phyloP scores from a whole-genome alignment of 192 early-diverging fungal genomes.

The Chytriomyces sp. region DNA sequence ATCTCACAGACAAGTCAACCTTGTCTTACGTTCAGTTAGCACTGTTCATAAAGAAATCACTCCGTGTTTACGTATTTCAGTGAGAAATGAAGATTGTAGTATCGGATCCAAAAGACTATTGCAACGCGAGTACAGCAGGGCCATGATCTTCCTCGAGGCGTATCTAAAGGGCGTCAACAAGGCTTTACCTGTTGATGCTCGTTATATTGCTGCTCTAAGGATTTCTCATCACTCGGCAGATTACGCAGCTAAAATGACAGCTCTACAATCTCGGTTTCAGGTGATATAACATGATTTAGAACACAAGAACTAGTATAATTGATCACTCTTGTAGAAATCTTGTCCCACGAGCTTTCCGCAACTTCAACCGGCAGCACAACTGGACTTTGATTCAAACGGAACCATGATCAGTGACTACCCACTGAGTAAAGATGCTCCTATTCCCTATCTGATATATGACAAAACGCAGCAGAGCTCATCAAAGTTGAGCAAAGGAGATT shows the following conservation, averaged over 20 bases:
- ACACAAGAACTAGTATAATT: neutral
- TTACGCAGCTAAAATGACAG: conserved; percentile 17
- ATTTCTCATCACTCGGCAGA: conserved; percentile 9
- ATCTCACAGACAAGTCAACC: conserved; percentile 21
- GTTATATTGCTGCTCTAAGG: conserved; percentile 14
- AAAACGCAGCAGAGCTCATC: neutral
- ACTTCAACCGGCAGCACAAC: conserved; percentile 1
- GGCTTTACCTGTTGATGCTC: conserved; percentile 6
- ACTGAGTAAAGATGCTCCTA: neutral
- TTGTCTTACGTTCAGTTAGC: conserved; percentile 24
- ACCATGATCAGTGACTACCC: conserved; percentile 29
- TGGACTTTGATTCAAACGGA: conserved; percentile 31
- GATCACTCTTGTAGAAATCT: conserved; percentile 4
- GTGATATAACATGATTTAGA: neutral
- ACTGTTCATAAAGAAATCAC: conserved; percentile 6
- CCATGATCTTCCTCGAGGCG: conserved; percentile 18
- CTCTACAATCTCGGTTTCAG: conserved; percentile 12
- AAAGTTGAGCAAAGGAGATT: neutral
- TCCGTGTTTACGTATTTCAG: conserved; percentile 15
- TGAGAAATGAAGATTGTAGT: conserved; percentile 12
- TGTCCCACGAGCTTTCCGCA: conserved; percentile 22
- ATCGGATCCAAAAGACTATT: neutral
- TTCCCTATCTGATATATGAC: conserved; percentile 8
- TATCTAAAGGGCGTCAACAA: conserved; percentile 2
- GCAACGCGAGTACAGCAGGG: conserved; percentile 22